Conservation (phyloP, 2,329 filamentous ascomycete species). For the Aureobasidium sp. region DNA sequence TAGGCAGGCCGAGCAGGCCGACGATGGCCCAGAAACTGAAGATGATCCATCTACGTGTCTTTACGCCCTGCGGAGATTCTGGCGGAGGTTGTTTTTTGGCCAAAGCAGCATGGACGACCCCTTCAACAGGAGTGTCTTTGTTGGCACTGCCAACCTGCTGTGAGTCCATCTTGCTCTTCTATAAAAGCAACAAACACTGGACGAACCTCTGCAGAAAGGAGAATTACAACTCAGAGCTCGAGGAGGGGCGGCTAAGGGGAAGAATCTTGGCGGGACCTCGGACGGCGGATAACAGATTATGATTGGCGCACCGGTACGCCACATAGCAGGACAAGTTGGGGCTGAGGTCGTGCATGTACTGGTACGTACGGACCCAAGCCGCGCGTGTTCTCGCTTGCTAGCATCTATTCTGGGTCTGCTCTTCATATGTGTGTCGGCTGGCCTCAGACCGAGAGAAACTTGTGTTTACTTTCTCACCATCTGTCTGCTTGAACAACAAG, state of each 20-base stretch:
- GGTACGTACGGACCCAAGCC: conserved; percentile 3
- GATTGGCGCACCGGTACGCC: conserved; percentile 6
- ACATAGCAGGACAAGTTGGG: neutral
- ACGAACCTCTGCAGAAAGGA: neutral
- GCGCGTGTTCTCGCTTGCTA: neutral
- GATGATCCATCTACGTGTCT: conserved; percentile 67
- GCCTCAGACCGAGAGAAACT: neutral
- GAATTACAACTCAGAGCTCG: neutral
- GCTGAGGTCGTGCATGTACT: conserved; percentile 3
- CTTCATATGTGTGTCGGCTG: neutral
- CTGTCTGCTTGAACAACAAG: neutral
- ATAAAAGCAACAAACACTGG: neutral
- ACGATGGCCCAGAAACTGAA: conserved; percentile 88
- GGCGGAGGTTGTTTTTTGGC: conserved; percentile 54
- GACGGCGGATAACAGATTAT: neutral
- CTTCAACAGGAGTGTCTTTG: neutral
- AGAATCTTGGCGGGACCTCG: neutral
- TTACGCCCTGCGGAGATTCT: conserved; percentile 63
- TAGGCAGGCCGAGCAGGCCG: conserved; percentile 72
- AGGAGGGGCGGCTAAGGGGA: neutral
- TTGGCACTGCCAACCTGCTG: neutral
- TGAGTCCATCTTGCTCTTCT: neutral
- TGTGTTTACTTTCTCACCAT: neutral
- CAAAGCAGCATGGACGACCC: conserved; percentile 7
- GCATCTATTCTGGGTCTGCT: conserved; percentile 2